phyloP scores from a whole-genome alignment of 179 eudicot genomes.

The Spinacia oleracea region DNA sequence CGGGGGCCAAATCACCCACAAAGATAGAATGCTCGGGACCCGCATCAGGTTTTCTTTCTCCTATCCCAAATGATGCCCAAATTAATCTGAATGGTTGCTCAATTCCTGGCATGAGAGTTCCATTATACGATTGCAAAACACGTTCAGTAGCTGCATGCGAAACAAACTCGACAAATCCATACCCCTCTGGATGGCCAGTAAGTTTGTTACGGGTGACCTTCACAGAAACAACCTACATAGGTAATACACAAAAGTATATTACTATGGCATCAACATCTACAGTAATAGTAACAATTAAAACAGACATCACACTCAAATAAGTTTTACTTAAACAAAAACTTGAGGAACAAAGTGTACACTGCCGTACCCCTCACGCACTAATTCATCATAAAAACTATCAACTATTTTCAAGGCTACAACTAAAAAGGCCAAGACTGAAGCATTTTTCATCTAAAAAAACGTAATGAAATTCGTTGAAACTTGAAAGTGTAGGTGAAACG shows the following conservation, averaged over 20 bases:
- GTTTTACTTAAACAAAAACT: neutral
- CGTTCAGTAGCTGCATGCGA: constrained; percentile 90
- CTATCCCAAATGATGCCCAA: constrained; percentile 98
- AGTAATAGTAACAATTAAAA: neutral
- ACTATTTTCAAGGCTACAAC: neutral
- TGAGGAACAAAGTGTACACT: neutral
- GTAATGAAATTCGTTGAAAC: neutral
- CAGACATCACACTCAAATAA: neutral
- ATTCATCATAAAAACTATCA: neutral
- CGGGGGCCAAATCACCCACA: constrained; percentile 97
- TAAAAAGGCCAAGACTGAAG: neutral
- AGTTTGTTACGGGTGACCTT: constrained; percentile 87
- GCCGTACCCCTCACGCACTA: neutral
- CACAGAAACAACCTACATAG: constrained; percentile 74
- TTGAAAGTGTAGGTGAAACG: neutral
- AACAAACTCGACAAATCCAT: constrained; percentile 90
- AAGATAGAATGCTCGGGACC: constrained; percentile 95
- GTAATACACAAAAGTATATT: neutral
- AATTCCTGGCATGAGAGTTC: constrained; percentile 88
- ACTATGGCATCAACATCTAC: neutral
- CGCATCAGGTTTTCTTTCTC: constrained; percentile 76
- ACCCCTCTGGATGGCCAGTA: constrained; percentile 93
- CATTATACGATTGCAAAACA: constrained; percentile 78
- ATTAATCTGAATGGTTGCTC: constrained; percentile 85
- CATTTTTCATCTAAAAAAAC: neutral